Percentiles rank a stretch among this genome's conserved stretches.
phyloP scores from a whole-genome alignment of 1,284 basidiomycete species.

The Agaricales sp. region DNA sequence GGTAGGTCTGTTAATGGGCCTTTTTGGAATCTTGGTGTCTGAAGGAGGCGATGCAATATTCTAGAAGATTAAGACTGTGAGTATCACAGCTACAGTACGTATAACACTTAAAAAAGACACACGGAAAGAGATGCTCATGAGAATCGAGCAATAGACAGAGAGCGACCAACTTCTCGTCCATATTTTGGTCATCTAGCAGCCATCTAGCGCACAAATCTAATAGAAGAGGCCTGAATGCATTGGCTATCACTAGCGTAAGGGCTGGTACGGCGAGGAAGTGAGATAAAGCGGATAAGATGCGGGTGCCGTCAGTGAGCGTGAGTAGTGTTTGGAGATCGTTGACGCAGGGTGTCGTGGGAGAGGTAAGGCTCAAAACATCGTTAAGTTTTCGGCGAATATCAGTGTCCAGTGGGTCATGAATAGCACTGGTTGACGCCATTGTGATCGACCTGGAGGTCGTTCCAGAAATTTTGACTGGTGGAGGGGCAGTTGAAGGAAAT shows the following conservation, averaged over 20 bases:
- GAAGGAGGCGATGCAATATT: constrained; percentile 39
- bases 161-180: constrained; percentile 47
- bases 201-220: constrained; percentile 65
- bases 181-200: constrained; percentile 38
- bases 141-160: constrained; percentile 53
- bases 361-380: constrained; percentile 24
- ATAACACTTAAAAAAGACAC: constrained; percentile 20
- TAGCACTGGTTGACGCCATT: constrained; percentile 13
- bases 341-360: constrained; percentile 22
- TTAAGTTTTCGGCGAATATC: constrained; percentile 41
- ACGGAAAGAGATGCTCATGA: constrained; percentile 73
- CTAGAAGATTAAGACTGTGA: constrained; percentile 21
- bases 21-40: constrained; percentile 28
- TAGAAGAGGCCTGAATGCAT: constrained; percentile 51
- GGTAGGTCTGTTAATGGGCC: constrained; percentile 46
- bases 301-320: constrained; percentile 22
- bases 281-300: constrained; percentile 38
- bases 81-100: constrained; percentile 3
- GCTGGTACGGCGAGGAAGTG: constrained; percentile 36
- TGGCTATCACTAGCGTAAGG: constrained; percentile 46
- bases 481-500: too few relatives aligned
- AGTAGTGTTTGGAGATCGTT: constrained; percentile 18
- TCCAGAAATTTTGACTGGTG: too few relatives aligned
- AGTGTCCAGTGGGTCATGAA: constrained; percentile 36
- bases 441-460: too few relatives aligned